Evolutionary conservation across 805 yeast genomes (phyloP), one percentile per base, ranked within the genome.

Genomic region (Lipomyces japonicus): DNA sequence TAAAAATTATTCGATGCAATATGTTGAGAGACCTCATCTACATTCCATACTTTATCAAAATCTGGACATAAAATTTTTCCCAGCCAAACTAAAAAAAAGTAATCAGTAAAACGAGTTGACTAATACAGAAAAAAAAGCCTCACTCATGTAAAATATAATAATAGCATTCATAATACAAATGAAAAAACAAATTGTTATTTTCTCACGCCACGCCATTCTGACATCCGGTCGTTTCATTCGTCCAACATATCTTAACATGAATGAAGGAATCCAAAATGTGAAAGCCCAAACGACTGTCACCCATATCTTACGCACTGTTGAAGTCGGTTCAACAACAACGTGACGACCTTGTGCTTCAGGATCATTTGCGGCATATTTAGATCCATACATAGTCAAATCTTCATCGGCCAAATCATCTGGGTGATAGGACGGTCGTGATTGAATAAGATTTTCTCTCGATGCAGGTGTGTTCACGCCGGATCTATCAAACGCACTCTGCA

Each of bases 121-220:
- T 21, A n/a, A 30, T n/a, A 18, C 18, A 18, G 23, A 22, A 12
- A n/a, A 9, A 12, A 12, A n/a, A 30, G 2, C 31, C 54, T 26
- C 39, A 50, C 54, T 71, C 74, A 71, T 70, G 57, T 71, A 71
- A 52, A 71, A 71, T n/a, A 70, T 65, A 40, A 71, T 64, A 12
- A 63, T 71, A 1, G 61, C 68, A 45, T 71, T 71, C 39, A 71
- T 45, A 18, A 71, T 53, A 24, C 62, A 48, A 26, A 71, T 71
- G 19, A 71, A 34, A 24, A 61, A 55, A 48, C 69, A 71, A 24
- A 71, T 66, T 2, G 62, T 67, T 2, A 71, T 28, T 53, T 71
- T 71, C 46, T 71, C 75, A 32, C 75, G 61, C 74, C 74, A 71
- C 2, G 75, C 75, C 58, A 70, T 61, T 3, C 75, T 62, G 22